Evolutionary conservation across 345 rosid genomes (phyloP).

Genomic region (Pistacia integerrima): DNA sequence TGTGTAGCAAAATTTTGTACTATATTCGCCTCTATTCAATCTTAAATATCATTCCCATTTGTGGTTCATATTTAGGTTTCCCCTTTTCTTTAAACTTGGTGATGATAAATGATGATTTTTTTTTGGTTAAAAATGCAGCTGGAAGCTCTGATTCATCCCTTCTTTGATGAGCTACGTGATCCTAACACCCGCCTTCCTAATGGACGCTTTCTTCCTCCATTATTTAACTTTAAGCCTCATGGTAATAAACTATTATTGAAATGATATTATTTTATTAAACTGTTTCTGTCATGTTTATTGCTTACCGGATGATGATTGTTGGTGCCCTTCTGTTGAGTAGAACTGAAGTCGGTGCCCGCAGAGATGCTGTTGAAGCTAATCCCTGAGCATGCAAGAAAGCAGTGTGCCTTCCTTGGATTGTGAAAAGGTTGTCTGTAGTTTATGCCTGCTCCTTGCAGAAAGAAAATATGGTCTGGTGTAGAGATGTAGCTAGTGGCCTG

Average conservation of each 20-base stretch:
- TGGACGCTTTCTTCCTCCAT: slow-evolving; percentile 91
- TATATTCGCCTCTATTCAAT: too few relatives aligned
- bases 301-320: slow-evolving; percentile 12
- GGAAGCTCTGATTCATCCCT: slow-evolving; percentile 89
- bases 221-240: slow-evolving; percentile 88
- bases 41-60: too few relatives aligned
- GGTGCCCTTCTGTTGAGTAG: slow-evolving; percentile 34
- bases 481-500: slow-evolving; percentile 26
- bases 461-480: slow-evolving; percentile 16
- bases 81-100: not conserved
- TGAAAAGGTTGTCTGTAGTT: slow-evolving; percentile 30
- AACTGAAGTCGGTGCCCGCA: slow-evolving; percentile 66
- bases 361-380: slow-evolving; percentile 64
- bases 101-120: not conserved
- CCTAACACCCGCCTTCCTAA: slow-evolving; percentile 74
- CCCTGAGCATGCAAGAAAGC: slow-evolving; percentile 69
- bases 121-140: slow-evolving; percentile 41
- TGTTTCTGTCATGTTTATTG: not conserved
- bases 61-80: not conserved
- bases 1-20: too few relatives aligned
- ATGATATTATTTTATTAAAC: not conserved
- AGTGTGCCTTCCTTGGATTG: slow-evolving; percentile 46
- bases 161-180: slow-evolving; percentile 95
- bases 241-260: slow-evolving; percentile 42
- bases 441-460: slow-evolving; percentile 41